Conservation (phyloP, 1,284 basidiomycete genomes). For the Takashimella tepidaria region DNA sequence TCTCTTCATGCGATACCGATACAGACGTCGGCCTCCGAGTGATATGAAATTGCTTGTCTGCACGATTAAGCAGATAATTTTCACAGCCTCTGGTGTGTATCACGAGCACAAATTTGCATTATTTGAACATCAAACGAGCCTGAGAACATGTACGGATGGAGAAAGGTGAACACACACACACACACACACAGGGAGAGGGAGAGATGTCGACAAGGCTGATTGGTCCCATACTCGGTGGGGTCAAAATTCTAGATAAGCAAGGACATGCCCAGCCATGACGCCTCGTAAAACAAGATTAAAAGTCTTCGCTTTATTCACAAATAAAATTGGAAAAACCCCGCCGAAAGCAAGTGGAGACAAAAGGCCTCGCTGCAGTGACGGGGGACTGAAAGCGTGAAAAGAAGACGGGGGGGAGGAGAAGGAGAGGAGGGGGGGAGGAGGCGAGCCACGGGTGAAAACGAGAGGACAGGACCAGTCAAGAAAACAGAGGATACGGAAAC, state of each 20-base stretch:
- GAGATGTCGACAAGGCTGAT: conserved; percentile 37
- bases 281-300: conserved; percentile 4
- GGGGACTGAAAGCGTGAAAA: conserved; percentile 33
- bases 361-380: conserved; percentile 31
- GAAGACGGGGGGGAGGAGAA: conserved; percentile 1
- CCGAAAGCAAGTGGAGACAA: conserved; percentile 27
- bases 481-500: too few relatives aligned
- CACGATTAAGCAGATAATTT: too few relatives aligned
- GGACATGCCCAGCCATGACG: conserved; percentile 41
- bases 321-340: conserved; percentile 17
- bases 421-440: neutral
- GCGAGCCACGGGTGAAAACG: neutral
- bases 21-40: too few relatives aligned
- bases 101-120: too few relatives aligned
- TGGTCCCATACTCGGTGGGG: conserved; percentile 38
- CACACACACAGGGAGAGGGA: neutral
- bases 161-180: neutral
- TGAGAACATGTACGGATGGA: too few relatives aligned
- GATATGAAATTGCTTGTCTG: too few relatives aligned
- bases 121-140: too few relatives aligned
- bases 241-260: conserved; percentile 19
- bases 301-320: conserved; percentile 27
- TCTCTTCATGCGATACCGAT: too few relatives aligned
- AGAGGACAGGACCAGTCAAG: neutral
- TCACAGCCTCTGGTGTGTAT: too few relatives aligned